Evolutionary conservation across 768 basidiomycete genomes (phyloP).

Genomic region (Termitomyces eurrhizus): DNA sequence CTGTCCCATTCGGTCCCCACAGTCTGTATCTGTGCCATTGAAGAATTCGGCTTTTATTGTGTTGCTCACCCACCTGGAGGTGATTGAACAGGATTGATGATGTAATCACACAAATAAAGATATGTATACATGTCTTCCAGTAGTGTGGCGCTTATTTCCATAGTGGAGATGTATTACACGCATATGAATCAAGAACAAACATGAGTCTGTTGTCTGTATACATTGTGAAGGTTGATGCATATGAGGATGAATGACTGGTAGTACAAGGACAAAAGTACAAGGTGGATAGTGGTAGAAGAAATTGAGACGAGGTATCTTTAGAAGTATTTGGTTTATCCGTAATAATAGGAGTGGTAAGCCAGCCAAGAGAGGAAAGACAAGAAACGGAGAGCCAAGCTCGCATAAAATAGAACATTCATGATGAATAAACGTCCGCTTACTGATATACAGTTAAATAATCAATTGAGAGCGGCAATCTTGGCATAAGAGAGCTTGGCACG

Average conservation of each 20-base stretch:
- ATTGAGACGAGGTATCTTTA: not conserved
- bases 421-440: not conserved
- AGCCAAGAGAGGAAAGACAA: not conserved
- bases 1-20: too few relatives aligned
- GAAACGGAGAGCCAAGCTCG: not conserved
- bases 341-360: not conserved
- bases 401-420: not conserved
- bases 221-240: not conserved
- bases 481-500: conserved; percentile 38
- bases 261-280: not conserved
- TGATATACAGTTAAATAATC: not conserved
- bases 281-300: not conserved
- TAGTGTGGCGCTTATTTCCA: not conserved
- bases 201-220: not conserved
- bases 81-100: too few relatives aligned
- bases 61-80: too few relatives aligned
- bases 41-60: too few relatives aligned
- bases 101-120: too few relatives aligned
- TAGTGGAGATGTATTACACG: not conserved
- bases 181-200: not conserved
- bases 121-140: not conserved
- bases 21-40: too few relatives aligned
- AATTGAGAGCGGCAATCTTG: conserved; percentile 25
- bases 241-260: not conserved
- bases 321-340: not conserved